Conservation (phyloP, 371 early-diverging fungal species). For the Mortierella sp. region DNA sequence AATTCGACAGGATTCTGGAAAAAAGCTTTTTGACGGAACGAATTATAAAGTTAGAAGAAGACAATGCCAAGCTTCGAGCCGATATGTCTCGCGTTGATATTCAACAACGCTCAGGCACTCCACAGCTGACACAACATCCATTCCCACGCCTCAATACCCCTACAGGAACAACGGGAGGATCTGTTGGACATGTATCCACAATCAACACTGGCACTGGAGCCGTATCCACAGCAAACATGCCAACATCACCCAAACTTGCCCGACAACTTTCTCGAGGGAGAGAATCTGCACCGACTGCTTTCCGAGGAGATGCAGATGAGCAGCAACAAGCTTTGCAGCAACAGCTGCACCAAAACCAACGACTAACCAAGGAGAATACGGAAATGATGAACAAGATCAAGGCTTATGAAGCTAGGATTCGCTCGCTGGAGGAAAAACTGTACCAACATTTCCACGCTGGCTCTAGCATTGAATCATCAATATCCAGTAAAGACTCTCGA, state of each 20-base stretch:
- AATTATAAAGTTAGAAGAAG: slow-evolving; percentile 48
- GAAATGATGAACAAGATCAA: slow-evolving; percentile 59
- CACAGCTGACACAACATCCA: slow-evolving; percentile 37
- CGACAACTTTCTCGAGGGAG: slow-evolving; percentile 41
- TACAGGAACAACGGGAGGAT: slow-evolving; percentile 19
- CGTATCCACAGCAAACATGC: slow-evolving; percentile 14
- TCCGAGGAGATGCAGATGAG: slow-evolving; percentile 31
- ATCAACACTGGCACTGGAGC: slow-evolving; percentile 13
- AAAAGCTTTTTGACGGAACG: slow-evolving; percentile 58
- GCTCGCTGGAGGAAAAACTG: slow-evolving; percentile 60
- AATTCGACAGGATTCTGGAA: slow-evolving; percentile 70
- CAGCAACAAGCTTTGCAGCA: slow-evolving; percentile 35
- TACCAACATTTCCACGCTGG: slow-evolving; percentile 58
- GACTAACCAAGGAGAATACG: slow-evolving; percentile 44
- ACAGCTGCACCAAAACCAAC: slow-evolving; percentile 40
- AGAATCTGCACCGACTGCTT: slow-evolving; percentile 9
- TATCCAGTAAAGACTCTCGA: slow-evolving; percentile 35
- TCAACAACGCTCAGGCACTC: slow-evolving; percentile 51
- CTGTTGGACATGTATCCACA: slow-evolving; percentile 20
- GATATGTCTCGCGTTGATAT: slow-evolving; percentile 50
- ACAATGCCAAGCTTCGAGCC: slow-evolving; percentile 42
- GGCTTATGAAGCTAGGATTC: slow-evolving; percentile 64
- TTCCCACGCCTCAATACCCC: slow-evolving; percentile 27
- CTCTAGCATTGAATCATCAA: slow-evolving; percentile 29
- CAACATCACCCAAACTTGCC: slow-evolving; percentile 39